Evolutionary conservation across 257 asterid genomes (phyloP).

Genomic region (Dorcoceras hygrometricum): DNA sequence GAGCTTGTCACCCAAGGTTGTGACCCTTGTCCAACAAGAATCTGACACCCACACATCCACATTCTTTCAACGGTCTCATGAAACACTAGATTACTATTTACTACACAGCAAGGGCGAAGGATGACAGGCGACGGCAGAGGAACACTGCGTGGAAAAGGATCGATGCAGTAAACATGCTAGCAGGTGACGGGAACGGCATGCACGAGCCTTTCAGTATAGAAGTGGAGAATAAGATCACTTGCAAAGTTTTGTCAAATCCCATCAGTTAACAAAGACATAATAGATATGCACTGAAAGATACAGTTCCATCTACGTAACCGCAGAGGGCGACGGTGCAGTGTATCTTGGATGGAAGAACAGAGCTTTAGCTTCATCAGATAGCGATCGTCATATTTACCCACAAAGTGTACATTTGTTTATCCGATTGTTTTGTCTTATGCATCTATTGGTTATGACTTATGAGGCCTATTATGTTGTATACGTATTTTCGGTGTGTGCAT

Average conservation of each 20-base stretch:
- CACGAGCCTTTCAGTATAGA: constrained; percentile 76
- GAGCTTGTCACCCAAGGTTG: constrained; percentile 73
- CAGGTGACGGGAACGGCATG: constrained; percentile 90
- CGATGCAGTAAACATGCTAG: constrained; percentile 72
- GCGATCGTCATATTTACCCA: too few relatives aligned
- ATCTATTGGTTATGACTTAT: too few relatives aligned
- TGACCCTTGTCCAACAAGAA: constrained; percentile 80
- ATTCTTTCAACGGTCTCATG: constrained; percentile 64
- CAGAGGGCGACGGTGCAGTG: constrained; percentile 56
- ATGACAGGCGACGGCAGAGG: constrained; percentile 71
- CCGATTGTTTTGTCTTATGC: too few relatives aligned
- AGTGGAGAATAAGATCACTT: too few relatives aligned
- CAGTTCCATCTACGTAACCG: constrained; percentile 49
- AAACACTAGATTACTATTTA: constrained; percentile 68
- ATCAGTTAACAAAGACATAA: constrained; percentile 44
- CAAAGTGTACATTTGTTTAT: too few relatives aligned
- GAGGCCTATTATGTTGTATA: too few relatives aligned
- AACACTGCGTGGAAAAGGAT: constrained; percentile 78
- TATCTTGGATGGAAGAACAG: constrained; percentile 89
- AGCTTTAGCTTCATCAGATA: constrained; percentile 50
- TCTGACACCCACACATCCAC: constrained; percentile 77
- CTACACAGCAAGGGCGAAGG: constrained; percentile 64
- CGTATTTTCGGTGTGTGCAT: too few relatives aligned
- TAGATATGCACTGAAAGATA: constrained; percentile 54
- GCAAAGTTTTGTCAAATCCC: constrained; percentile 59